A percentile compares a stretch with the other conserved stretches of the same genome.
Conservation (phyloP, 768 basidiomycete genomes). For the Pholiota microspora region DNA sequence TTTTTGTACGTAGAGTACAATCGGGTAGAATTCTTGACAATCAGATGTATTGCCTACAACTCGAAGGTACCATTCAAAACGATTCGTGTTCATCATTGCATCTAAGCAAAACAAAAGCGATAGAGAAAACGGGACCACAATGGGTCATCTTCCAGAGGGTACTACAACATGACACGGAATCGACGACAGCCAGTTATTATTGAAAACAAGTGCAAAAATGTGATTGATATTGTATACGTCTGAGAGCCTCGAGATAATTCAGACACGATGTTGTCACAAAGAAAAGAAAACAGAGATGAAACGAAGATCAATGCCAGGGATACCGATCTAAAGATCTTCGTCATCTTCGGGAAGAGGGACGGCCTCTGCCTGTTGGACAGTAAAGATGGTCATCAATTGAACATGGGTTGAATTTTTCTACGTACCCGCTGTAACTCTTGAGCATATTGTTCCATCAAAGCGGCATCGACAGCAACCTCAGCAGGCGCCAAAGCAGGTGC, state of each 20-base stretch:
- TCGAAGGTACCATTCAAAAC: conserved; percentile 1
- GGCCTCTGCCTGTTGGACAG: conserved; percentile 63
- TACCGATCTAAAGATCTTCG: conserved; percentile 64
- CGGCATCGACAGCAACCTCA: conserved; percentile 81
- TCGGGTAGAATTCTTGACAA: too few species aligned
- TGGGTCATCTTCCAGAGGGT: neutral
- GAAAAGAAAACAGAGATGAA: conserved; percentile 15
- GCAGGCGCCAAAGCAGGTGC: conserved; percentile 95
- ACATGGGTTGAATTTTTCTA: conserved; percentile 10
- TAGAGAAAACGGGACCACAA: conserved; percentile 6
- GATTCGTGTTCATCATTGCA: conserved; percentile 13
- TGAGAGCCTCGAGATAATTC: conserved; percentile 24
- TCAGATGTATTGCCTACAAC: neutral
- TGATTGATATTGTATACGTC: conserved; percentile 26
- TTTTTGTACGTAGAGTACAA: too few species aligned
- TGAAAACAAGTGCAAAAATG: conserved; percentile 13
- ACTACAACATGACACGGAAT: conserved; percentile 15
- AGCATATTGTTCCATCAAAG: conserved; percentile 78
- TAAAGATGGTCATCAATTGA: neutral
- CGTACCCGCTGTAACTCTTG: conserved; percentile 68
- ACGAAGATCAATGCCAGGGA: conserved; percentile 11
- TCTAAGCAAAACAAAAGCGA: conserved; percentile 10
- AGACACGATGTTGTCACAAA: conserved; percentile 19
- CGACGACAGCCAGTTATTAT: conserved; percentile 10
- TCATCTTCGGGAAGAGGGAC: conserved; percentile 99